Base-by-base conservation (phyloP, 768 basidiomycete genomes). In the Kwoniella sp. region DNA sequence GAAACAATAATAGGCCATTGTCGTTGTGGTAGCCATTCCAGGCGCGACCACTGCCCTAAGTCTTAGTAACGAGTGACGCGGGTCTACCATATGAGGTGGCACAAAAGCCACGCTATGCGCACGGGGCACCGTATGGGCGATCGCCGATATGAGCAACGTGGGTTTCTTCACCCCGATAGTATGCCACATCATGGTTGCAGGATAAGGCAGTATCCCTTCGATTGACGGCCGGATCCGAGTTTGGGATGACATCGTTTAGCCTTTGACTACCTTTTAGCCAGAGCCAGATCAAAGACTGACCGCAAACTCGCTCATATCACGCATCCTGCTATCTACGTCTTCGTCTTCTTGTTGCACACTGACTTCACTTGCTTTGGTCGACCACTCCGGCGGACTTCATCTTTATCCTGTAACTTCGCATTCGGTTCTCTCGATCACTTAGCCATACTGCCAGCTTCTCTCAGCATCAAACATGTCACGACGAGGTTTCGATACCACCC, bases 401-500 rank as follows among this genome's bases (percentile, higher is more conserved):
- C 31, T 28, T 51, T 57, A n/a, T n/a, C n/a, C n/a, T n/a, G n/a
- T n/a, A n/a, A n/a, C n/a, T n/a, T n/a, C n/a, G n/a, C n/a, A n/a
- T n/a, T n/a, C n/a, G n/a, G n/a, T n/a, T n/a, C n/a, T n/a, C n/a
- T n/a, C n/a, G n/a, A n/a, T n/a, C n/a, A n/a, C n/a, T n/a, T n/a
- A n/a, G n/a, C n/a, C n/a, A n/a, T n/a, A n/a, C n/a, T n/a, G n/a
- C n/a, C n/a, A n/a, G n/a, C n/a, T n/a, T n/a, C n/a, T 5, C 15
- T 2, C 17, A n/a, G n/a, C 23, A 22, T 29, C 25, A 25, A 53
- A 13, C 38, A 65, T 60, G 58, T 65, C 64, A 29, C 64, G 64
- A 53, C 31, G 64, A 53, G 51, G 56, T 20, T 63, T 63, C 55
- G 45, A 60, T 28, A 60, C 59, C 20, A 34, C n/a, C 30, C 52